phyloP scores from a whole-genome alignment of 2,329 filamentous ascomycete species.

The Neofusicoccum umdonicola region DNA sequence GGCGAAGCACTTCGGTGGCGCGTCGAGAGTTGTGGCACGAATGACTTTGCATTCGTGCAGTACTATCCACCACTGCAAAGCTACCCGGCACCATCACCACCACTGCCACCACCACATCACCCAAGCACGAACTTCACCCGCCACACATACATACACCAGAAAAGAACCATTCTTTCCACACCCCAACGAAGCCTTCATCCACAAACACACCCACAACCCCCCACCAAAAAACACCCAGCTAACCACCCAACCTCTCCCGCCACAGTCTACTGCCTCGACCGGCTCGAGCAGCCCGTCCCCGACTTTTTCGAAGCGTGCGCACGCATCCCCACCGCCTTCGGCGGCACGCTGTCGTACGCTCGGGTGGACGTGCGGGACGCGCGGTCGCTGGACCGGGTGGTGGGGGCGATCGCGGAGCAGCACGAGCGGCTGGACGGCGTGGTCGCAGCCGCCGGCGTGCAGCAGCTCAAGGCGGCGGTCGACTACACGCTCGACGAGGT shows the following conservation, averaged over 20 bases:
- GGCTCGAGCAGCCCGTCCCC: constrained; percentile 53
- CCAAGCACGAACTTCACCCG: too few relatives aligned
- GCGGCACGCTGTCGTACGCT: constrained; percentile 67
- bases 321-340: constrained; percentile 59
- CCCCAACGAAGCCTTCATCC: background rate
- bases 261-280: constrained; percentile 63
- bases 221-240: background rate
- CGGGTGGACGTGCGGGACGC: constrained; percentile 76
- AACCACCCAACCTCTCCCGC: background rate
- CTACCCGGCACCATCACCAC: too few relatives aligned
- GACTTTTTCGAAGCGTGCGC: constrained; percentile 63
- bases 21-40: too few relatives aligned
- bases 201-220: background rate
- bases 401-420: constrained; percentile 65
- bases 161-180: too few relatives aligned
- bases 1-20: too few relatives aligned
- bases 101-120: too few relatives aligned
- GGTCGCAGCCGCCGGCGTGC: constrained; percentile 70
- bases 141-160: too few relatives aligned
- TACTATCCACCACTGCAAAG: too few relatives aligned
- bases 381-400: constrained; percentile 60
- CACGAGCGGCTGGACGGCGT: constrained; percentile 75
- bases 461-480: constrained; percentile 76
- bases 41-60: too few relatives aligned
- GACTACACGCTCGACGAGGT: constrained; percentile 65